phyloP scores from a whole-genome alignment of 75 land plant species.

The Ceratopteris richardii region DNA sequence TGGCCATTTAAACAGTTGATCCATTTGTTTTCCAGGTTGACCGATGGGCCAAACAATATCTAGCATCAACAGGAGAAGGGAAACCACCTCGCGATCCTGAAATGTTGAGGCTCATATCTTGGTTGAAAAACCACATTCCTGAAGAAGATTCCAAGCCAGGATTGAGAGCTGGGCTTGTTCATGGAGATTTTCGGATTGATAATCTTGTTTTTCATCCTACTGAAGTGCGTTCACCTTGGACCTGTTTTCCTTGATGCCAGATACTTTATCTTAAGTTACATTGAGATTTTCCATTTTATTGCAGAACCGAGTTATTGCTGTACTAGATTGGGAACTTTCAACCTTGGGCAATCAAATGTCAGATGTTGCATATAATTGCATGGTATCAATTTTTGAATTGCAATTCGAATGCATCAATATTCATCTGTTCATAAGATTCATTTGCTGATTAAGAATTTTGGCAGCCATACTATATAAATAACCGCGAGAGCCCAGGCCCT shows the following conservation, averaged over 20 bases:
- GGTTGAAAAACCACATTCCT: slow-evolving; percentile 71
- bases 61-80: slow-evolving; percentile 80
- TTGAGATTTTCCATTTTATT: no score
- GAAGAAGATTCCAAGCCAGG: slow-evolving; percentile 53
- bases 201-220: slow-evolving; percentile 89
- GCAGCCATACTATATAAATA: slow-evolving; percentile 67
- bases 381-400: slow-evolving; percentile 57
- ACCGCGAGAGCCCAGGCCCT: slow-evolving; percentile 17
- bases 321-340: slow-evolving; percentile 96
- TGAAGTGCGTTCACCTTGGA: slow-evolving; percentile 63
- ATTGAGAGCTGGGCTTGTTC: slow-evolving; percentile 69
- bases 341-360: slow-evolving; percentile 96
- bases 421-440: no score
- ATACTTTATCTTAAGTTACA: no score
- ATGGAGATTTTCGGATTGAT: slow-evolving; percentile 94
- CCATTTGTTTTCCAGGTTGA: slow-evolving; percentile 47
- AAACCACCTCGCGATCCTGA: slow-evolving; percentile 70
- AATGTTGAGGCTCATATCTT: slow-evolving; percentile 60
- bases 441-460: slow-evolving; percentile 4
- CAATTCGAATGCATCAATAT: no score
- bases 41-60: slow-evolving; percentile 85
- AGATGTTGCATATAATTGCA: slow-evolving; percentile 81
- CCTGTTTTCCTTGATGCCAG: no score
- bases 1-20: neutral
- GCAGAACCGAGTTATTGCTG: slow-evolving; percentile 89